Base-by-base conservation (phyloP, 208 protist species). In the Crithidia sp. region DNA sequence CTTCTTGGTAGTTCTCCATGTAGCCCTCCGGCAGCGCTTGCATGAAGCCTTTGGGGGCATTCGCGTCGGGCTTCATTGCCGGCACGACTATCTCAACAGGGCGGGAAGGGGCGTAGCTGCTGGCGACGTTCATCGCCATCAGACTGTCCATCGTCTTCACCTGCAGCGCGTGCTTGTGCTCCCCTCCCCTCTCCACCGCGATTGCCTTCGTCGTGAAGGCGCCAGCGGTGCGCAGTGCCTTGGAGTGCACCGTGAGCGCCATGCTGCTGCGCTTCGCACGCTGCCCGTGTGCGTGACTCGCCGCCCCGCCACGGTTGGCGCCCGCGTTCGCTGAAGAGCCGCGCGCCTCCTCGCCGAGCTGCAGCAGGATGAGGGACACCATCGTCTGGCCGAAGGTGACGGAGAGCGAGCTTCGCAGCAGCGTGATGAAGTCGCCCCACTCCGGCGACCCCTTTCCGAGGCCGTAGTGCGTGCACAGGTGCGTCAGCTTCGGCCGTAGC, bases 71-170 rank as follows among this genome's bases (percentile, higher is more conserved):
- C 7, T 74, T 74, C 67, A 91, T 76, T 37, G 90, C 79, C n/a
- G 88, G 82, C 54, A 94, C 88, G 13, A 80, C 70, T 12, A 97
- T 82, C 77, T 97, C 90, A 19, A 93, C 88, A 8, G 93, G 90
- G 19, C 80, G 64, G 0, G 87, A 84, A 7, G 93, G 93, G 2
- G 90, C 93, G 76, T 97, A 95, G 77, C 87, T 93, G 77, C 90
- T 95, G 12, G 93, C 83, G 17, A 94, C 84, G 43, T 70, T 90
- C 87, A 97, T 95, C 37, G 89, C 85, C 87, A 95, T 90, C 64
- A 93, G 87, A 60, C 90, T 95, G 70, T 97, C 93, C 56, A 94
- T 74, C 41, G 90, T 97, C 77, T 94, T 94, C n/a, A 97, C 93
- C 72, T 94, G 93, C 68, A 97, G 81, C 16, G 57, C 64, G 71